A percentile compares a stretch with the other conserved stretches of the same genome.
Conservation (phyloP, 306 rosid genomes). For the Lathyrus tuberosus region DNA sequence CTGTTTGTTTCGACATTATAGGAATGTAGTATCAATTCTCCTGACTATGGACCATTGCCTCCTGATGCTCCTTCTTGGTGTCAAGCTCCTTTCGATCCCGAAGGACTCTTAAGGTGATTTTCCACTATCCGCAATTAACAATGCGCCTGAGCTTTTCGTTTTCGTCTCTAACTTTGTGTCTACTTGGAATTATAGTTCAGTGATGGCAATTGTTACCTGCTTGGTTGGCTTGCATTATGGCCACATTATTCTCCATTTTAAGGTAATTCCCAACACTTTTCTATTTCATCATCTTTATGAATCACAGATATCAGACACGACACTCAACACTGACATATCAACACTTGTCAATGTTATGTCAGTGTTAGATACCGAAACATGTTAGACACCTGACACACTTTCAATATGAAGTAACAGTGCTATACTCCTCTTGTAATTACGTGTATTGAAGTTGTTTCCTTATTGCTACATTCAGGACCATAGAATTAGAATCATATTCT, state of each 20-base stretch:
- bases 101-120: constrained; percentile 83
- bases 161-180: constrained; percentile 26
- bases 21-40: constrained; percentile 91
- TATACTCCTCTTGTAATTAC: neutral
- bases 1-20: constrained; percentile 25
- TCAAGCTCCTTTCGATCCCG: constrained; percentile 98
- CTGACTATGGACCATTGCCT: constrained; percentile 85
- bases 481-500: constrained; percentile 67
- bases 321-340: neutral
- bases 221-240: constrained; percentile 92
- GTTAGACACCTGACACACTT: neutral
- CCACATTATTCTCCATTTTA: constrained; percentile 82
- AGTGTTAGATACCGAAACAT: neutral
- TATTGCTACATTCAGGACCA: constrained; percentile 65
- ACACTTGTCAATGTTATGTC: neutral
- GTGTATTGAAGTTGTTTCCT: constrained; percentile 3
- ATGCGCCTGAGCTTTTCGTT: neutral
- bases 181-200: constrained; percentile 55
- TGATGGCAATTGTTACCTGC: constrained; percentile 95
- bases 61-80: constrained; percentile 95
- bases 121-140: no score
- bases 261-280: constrained; percentile 47
- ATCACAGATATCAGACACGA: neutral
- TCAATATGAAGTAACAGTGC: neutral
- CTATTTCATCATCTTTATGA: neutral